A percentile compares a stretch with the other conserved stretches of the same genome.
Conservation (phyloP, 2,329 filamentous ascomycete species). For the Aspergillus sojae region DNA sequence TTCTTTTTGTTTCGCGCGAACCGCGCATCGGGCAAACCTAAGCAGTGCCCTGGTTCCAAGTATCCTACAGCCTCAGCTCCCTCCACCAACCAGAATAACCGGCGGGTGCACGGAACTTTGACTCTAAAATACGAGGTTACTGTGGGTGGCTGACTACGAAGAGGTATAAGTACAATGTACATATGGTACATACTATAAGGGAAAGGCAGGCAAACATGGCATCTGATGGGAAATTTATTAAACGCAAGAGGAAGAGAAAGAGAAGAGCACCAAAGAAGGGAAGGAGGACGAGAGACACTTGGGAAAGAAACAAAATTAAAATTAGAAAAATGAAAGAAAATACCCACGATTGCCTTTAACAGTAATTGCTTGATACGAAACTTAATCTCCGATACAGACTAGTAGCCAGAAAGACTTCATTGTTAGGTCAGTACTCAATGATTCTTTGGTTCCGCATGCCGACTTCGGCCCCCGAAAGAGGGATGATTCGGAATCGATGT, state of each 20-base stretch:
- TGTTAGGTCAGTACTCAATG: neutral
- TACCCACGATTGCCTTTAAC: neutral
- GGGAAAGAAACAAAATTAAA: neutral
- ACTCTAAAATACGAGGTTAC: neutral
- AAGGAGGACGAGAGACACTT: neutral
- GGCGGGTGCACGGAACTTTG: neutral
- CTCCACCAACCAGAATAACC: neutral
- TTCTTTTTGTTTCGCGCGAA: conserved; percentile 15
- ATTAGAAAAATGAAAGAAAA: neutral
- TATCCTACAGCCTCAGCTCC: neutral
- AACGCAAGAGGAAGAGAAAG: neutral
- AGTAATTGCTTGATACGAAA: neutral
- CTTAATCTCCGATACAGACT: neutral
- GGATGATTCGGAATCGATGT: conserved; percentile 16
- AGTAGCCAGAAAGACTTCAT: neutral
- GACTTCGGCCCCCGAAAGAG: conserved; percentile 18
- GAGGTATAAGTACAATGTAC: neutral
- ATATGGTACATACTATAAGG: neutral
- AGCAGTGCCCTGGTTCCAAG: neutral
- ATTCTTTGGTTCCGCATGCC: conserved; percentile 14
- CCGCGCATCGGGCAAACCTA: conserved; percentile 16
- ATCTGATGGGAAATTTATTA: neutral
- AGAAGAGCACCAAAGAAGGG: too few species aligned
- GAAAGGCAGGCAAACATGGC: neutral
- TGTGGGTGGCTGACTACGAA: neutral